phyloP scores from a whole-genome alignment of 805 yeast species.

The Candida silvicultrix region DNA sequence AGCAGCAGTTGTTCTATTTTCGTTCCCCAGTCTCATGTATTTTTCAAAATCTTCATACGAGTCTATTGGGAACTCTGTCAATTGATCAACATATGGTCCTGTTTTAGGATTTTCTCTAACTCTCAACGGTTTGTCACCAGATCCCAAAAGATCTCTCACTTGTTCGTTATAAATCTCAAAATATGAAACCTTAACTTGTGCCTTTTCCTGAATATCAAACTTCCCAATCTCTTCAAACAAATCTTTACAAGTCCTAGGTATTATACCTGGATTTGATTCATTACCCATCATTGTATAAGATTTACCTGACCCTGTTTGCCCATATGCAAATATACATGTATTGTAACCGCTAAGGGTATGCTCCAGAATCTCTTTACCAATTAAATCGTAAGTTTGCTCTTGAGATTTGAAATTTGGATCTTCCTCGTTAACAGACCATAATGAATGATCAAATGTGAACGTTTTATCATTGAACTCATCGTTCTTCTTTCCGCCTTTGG shows the following conservation, averaged over 20 bases:
- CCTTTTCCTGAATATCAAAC: constrained; percentile 28
- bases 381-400: constrained; percentile 38
- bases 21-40: constrained; percentile 45
- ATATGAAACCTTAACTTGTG: constrained; percentile 49
- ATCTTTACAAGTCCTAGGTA: constrained; percentile 53
- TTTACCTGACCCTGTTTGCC: constrained; percentile 83
- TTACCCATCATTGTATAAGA: constrained; percentile 76
- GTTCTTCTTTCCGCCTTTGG: constrained; percentile 2
- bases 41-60: constrained; percentile 41
- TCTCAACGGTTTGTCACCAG: constrained; percentile 17
- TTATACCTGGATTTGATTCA: constrained; percentile 48
- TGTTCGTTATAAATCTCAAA: constrained; percentile 77
- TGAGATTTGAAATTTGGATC: constrained; percentile 41
- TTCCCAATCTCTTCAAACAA: constrained; percentile 37
- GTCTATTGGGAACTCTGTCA: constrained; percentile 46
- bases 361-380: constrained; percentile 54
- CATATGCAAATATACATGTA: constrained; percentile 71
- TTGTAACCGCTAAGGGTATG: constrained; percentile 67
- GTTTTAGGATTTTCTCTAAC: constrained; percentile 61
- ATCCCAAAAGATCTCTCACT: constrained; percentile 53
- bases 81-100: constrained; percentile 70
- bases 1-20: constrained; percentile 58
- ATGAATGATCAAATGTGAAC: constrained; percentile 45
- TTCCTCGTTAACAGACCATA: constrained; percentile 38
- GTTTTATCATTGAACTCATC: constrained; percentile 16